Evolutionary conservation across 345 rosid species (phyloP), one percentile per base, ranked within the genome.

Genomic region (Hibiscus syriacus): DNA sequence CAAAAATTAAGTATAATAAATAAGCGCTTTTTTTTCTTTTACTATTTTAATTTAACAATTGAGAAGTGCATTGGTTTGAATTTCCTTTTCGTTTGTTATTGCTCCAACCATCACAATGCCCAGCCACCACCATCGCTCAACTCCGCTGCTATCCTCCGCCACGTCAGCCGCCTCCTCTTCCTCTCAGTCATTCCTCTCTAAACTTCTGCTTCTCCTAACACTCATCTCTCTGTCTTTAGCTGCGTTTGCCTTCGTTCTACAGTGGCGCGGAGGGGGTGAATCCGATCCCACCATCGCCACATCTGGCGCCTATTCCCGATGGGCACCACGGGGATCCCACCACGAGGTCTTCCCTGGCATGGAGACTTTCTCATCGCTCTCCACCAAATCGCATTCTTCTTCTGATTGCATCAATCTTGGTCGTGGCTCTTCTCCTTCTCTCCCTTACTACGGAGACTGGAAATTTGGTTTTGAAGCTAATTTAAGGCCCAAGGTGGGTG

Each of bases 201-300:
- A 74, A 82, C 85, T 94, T 11, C 82, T 90, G 52, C 85, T 89
- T 50, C 94, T 90, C 54, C 85, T 90, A 60, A 89, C 98, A 19
- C 66, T 89, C 68, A 92, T 90, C 62, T 96, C 97, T 3, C 82
- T 90, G 61, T 87, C 98, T 54, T 92, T 93, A 38, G 98, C 97
- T 12, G 85, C 84, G 72, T 80, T 93, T 66, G 98, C 97, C 53
- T 93, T 93, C 68, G 57, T 79, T 70, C 97, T 92, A 74, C 97
- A 88, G 80, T 92, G 97, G 98, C 90, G 88, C 67, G 98, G 96
- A 50, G 93, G 88, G 4, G 81, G 83, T n/a, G 72, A 87, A 12
- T 64, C 80, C 72, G 96, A 87, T 74, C 98, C 95, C 13, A 54
- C 86, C 70, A 38, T 85, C 30, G 75, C 77, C 55, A 62, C 80